These are phyloP conservation scores for Fusarium heterosporum DNA, from an alignment of 2,329 filamentous ascomycete genomes.

Conservation along the genomic window DNA sequence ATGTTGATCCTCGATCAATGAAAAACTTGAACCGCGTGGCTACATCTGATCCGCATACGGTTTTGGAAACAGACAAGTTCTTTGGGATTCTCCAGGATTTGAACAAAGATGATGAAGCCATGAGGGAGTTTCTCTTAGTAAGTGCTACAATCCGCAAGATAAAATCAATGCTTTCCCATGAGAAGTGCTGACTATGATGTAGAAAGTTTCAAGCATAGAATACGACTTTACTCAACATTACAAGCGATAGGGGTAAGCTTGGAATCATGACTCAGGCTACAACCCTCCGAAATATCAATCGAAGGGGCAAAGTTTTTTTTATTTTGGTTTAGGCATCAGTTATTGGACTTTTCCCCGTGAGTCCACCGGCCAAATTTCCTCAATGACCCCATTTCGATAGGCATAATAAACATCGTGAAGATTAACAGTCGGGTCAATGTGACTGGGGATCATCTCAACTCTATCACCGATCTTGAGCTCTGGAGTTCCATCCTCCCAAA, in stretches of 20 bases:
- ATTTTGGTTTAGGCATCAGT: background rate
- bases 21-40: slow-evolving; percentile 14
- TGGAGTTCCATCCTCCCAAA: slow-evolving; percentile 20
- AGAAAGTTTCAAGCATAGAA: slow-evolving; percentile 9
- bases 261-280: background rate
- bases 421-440: slow-evolving; percentile 40
- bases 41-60: background rate
- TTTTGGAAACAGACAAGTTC: slow-evolving; percentile 7
- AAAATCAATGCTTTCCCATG: background rate
- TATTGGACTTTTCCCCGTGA: slow-evolving; percentile 38
- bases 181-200: rapidly evolving
- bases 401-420: slow-evolving; percentile 39
- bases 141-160: background rate
- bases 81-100: background rate
- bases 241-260: background rate
- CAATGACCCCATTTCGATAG: slow-evolving; percentile 10
- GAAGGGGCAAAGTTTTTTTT: too few species aligned
- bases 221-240: background rate
- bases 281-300: too few species aligned
- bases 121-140: background rate
- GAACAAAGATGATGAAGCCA: rapidly evolving
- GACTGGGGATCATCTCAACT: slow-evolving; percentile 39
- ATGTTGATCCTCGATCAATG: slow-evolving; percentile 8
- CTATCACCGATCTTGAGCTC: slow-evolving; percentile 23
- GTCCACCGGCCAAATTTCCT: slow-evolving; percentile 37